Base-by-base conservation (phyloP, 2,329 filamentous ascomycete genomes). In the Corniculantispora saksenae region DNA sequence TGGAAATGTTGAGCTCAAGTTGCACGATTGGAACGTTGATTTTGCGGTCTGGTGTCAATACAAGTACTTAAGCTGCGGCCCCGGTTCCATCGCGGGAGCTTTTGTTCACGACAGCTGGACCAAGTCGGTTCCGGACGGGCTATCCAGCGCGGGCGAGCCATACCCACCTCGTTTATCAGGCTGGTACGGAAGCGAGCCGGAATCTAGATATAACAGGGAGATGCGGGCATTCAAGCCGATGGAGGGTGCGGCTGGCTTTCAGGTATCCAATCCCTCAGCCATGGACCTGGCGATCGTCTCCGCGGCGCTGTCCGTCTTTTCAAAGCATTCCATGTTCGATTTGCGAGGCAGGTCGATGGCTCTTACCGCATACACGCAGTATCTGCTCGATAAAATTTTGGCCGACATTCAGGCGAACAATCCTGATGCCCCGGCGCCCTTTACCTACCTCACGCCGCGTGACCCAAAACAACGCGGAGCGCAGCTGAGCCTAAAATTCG, bases 21-120 rank as follows among this genome's bases (percentile, higher is more conserved):
- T 97, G 21, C 93, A 97, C 76, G 91, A 94, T 70, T 97, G 93
- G 93, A 85, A 91, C 69, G 92, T 96, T 38, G 93, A 97, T 76
- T 97, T 97, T 72, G 93, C 93, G 17, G 91, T 86, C 60, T 97
- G 93, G 93, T 97, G 93, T 78, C 94, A 89, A 21, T 97, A 97
- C 83, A 97, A 97, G 80, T 97, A 97, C 79, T 85, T 97, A 75
- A 97, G 96, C 74, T 88, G 89, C 27, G 93, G 93, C 0, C 92
- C 93, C 0, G 93, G 93, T 3, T 84, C 88, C 15, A 96, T 96
- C 68, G 92, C 87, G 1, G 92, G 90, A 0, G 81, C 90, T 0
- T 97, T 93, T 70, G 90, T 97, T 10, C 92, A 97, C 75, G 86
- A 92, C 73, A 82, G 80, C 40, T 90, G 95, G 73, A 87, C 89